phyloP scores from a whole-genome alignment of 176 grass and related monocot genomes.

The Luzula sylvatica region DNA sequence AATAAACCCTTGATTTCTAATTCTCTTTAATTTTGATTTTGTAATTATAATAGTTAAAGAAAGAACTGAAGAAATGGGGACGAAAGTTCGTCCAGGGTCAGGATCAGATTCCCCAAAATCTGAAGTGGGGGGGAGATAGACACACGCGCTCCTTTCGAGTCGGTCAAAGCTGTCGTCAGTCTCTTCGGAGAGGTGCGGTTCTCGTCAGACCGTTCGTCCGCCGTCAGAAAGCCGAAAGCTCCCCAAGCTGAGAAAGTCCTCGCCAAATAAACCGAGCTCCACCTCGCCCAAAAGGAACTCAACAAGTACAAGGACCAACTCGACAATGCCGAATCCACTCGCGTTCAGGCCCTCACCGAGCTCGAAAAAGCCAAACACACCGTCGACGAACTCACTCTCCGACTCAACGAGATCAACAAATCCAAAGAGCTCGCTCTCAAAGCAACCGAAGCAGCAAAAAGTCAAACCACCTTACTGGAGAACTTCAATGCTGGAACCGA shows the following conservation, averaged over 20 bases:
- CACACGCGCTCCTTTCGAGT: constrained; percentile 92
- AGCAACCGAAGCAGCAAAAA: constrained; percentile 68
- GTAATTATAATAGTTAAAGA: not conserved
- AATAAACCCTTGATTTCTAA: too few species aligned
- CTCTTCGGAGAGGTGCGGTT: constrained; percentile 75
- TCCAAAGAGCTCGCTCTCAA: constrained; percentile 69
- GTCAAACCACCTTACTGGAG: constrained; percentile 62
- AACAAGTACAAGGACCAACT: constrained; percentile 93
- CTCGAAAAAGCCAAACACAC: constrained; percentile 75
- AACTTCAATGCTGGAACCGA: constrained; percentile 45
- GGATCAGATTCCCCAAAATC: constrained; percentile 33
- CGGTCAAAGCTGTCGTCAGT: constrained; percentile 94
- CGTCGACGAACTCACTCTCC: constrained; percentile 57
- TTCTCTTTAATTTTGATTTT: too few species aligned
- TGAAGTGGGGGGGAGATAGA: constrained; percentile 87
- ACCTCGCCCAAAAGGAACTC: constrained; percentile 78
- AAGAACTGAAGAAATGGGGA: constrained; percentile 57
- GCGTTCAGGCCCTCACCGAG: constrained; percentile 66
- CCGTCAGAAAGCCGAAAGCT: constrained; percentile 50
- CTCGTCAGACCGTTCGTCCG: constrained; percentile 53
- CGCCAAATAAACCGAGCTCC: constrained; percentile 81
- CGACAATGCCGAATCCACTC: constrained; percentile 62
- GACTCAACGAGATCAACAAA: constrained; percentile 64
- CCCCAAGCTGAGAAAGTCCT: constrained; percentile 61
- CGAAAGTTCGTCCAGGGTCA: constrained; percentile 39